Evolutionary conservation across 176 grass and related monocot species (phyloP).

Genomic region (Bonia amplexicaulis): DNA sequence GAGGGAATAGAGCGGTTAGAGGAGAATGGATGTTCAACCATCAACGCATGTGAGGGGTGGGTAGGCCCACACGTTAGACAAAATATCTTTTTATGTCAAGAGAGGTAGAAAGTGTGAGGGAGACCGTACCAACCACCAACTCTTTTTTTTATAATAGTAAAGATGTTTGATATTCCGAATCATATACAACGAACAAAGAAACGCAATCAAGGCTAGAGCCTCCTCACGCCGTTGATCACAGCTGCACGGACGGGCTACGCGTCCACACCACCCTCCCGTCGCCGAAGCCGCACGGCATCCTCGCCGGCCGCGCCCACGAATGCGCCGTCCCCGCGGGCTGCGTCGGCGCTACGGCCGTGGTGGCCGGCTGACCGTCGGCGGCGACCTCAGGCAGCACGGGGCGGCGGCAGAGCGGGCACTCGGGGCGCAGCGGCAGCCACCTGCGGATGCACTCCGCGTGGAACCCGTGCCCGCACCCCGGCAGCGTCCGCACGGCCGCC

Average conservation of each 20-base stretch:
- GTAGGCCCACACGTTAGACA: no score
- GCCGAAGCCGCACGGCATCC: conserved; percentile 43
- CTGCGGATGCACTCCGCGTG: conserved; percentile 43
- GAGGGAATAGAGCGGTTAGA: no score
- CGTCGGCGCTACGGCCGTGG: background rate
- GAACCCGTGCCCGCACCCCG: conserved; percentile 36
- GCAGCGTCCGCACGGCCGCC: conserved; percentile 12
- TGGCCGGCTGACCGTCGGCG: background rate
- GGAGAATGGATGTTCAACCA: no score
- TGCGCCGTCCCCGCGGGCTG: background rate
- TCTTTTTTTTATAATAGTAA: no score
- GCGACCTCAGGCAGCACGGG: background rate
- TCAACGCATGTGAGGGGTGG: no score
- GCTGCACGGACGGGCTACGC: conserved; percentile 21
- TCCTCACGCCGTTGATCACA: background rate
- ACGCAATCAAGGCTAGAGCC: background rate
- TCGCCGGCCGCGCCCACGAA: conserved; percentile 28
- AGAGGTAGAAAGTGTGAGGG: no score
- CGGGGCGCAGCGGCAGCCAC: conserved; percentile 42
- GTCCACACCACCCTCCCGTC: conserved; percentile 48
- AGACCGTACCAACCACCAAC: no score
- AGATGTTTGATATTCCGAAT: no score
- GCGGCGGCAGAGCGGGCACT: conserved; percentile 47
- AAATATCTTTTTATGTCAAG: no score
- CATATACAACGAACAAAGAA: background rate